A percentile compares a stretch with the other conserved stretches of the same genome.
These are phyloP conservation scores for Friedmanniomyces simplex DNA, from an alignment of 495 filamentous ascomycete genomes.

Conservation along the genomic window DNA sequence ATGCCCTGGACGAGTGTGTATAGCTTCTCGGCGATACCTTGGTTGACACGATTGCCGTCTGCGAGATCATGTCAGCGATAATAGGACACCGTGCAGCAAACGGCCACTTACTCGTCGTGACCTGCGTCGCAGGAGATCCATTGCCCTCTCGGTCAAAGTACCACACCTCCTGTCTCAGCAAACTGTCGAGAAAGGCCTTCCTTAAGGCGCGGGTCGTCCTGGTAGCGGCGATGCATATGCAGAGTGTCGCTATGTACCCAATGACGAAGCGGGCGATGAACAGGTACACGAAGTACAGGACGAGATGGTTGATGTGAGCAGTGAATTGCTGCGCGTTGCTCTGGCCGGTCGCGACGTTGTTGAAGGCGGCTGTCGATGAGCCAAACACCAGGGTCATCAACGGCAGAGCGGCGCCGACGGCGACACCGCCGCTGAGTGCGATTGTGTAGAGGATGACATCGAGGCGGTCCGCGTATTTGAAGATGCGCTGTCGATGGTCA, in stretches of 20 bases:
- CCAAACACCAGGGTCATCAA: conserved; percentile 25
- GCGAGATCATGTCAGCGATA: neutral
- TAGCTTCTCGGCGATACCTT: conserved; percentile 22
- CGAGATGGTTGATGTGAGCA: conserved; percentile 1
- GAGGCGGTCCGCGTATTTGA: conserved; percentile 15
- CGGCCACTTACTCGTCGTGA: conserved; percentile 12
- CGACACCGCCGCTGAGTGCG: conserved; percentile 6
- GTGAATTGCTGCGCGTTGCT: conserved; percentile 1
- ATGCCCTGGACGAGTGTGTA: conserved; percentile 7
- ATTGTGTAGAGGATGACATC: conserved; percentile 13
- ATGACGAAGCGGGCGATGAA: conserved; percentile 21
- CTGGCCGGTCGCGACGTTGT: neutral
- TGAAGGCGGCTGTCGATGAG: conserved; percentile 11
- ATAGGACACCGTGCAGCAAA: neutral
- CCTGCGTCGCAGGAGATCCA: conserved; percentile 19
- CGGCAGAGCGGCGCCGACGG: conserved; percentile 17
- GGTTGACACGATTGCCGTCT: conserved; percentile 17
- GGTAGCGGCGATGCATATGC: conserved; percentile 13
- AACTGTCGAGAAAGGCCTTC: conserved; percentile 6
- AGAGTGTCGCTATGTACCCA: conserved; percentile 15
- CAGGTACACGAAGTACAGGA: conserved; percentile 25
- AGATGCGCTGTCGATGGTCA: conserved; percentile 16
- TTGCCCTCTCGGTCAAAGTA: conserved; percentile 12
- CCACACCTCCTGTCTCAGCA: conserved; percentile 13
- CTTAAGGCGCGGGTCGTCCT: conserved; percentile 10